Evolutionary conservation across 2,329 filamentous ascomycete genomes (phyloP), one percentile per base, ranked within the genome.

Genomic region (Penicillium occitanis): DNA sequence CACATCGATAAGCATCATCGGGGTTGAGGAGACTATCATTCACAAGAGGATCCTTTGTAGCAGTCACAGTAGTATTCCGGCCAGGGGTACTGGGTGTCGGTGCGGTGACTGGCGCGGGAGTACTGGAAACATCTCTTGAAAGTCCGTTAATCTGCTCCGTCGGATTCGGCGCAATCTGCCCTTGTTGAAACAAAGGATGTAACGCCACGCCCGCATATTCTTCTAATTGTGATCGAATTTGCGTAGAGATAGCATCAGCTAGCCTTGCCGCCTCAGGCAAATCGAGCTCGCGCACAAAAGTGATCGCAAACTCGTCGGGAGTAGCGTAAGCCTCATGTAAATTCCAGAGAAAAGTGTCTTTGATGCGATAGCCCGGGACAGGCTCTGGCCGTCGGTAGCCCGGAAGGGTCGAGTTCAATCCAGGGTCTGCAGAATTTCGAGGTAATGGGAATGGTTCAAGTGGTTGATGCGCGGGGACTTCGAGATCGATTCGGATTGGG

Each of bases 261-360:
- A 93, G 86, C 14, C 83, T 79, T 17, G 85, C 84, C 61, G 90
- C 86, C 68, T 91, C 90, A 3, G 94, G 94, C 50, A 99, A 86
- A 76, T 99, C 95, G 50, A 99, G 85, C 75, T 99, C 95, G 70
- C 96, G 92, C 1, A 96, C 93, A 70, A 98, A 88, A 1, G 86
- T 88, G 71, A 91, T 87, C n/a, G 95, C 95, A 76, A 98, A 99
- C 74, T 96, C 91, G 74, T 99, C 95, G 0, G 95, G 96, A 0
- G 95, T 99, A 61, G 93, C 91, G 66, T 97, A 83, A 0, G 92
- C 91, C 81, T 99, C 95, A 79, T 98, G 94, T 14, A 99, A 84
- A 73, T 99, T 99, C 95, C 95, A 99, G 62, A 97, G 81, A 73
- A 99, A 98, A n/a, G 91, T 90, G 73, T 99, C 95, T 73, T 96